Evolutionary conservation across 1,284 basidiomycete species (phyloP).

Genomic region (Austroboletus niveus): DNA sequence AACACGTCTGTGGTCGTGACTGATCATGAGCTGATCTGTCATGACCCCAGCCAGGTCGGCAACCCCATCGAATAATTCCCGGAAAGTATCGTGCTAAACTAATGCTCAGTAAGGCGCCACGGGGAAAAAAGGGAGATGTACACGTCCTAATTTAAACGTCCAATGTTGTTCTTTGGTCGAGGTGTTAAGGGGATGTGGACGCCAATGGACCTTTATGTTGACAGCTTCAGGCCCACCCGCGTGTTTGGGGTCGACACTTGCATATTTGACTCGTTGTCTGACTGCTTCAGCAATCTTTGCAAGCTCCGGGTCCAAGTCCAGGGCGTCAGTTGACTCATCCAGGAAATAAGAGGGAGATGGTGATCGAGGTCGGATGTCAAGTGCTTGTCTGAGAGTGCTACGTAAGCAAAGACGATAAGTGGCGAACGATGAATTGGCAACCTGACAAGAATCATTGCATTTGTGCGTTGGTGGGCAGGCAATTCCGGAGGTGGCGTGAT

Average conservation of each 20-base stretch:
- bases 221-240: slow-evolving; percentile 44
- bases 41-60: slow-evolving; percentile 58
- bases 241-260: slow-evolving; percentile 20
- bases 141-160: slow-evolving; percentile 56
- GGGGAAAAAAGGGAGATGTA: slow-evolving; percentile 31
- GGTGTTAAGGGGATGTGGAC: slow-evolving; percentile 55
- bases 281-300: slow-evolving; percentile 47
- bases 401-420: slow-evolving; percentile 12
- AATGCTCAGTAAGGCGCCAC: neutral
- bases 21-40: slow-evolving; percentile 52
- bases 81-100: slow-evolving; percentile 59
- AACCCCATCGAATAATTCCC: slow-evolving; percentile 55
- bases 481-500: slow-evolving; percentile 72
- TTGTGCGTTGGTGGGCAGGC: slow-evolving; percentile 47
- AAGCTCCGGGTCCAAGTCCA: slow-evolving; percentile 60
- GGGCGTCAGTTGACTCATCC: slow-evolving; percentile 51
- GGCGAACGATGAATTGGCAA: slow-evolving; percentile 29
- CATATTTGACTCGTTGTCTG: slow-evolving; percentile 20
- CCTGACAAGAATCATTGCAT: slow-evolving; percentile 58
- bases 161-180: slow-evolving; percentile 40
- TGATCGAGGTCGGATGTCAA: slow-evolving; percentile 40
- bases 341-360: slow-evolving; percentile 41
- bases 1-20: slow-evolving; percentile 55
- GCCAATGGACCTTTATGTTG: slow-evolving; percentile 57
- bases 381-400: slow-evolving; percentile 40